Evolutionary conservation across 208 protist genomes (phyloP).

Genomic region (Histomonas meleagridis): DNA sequence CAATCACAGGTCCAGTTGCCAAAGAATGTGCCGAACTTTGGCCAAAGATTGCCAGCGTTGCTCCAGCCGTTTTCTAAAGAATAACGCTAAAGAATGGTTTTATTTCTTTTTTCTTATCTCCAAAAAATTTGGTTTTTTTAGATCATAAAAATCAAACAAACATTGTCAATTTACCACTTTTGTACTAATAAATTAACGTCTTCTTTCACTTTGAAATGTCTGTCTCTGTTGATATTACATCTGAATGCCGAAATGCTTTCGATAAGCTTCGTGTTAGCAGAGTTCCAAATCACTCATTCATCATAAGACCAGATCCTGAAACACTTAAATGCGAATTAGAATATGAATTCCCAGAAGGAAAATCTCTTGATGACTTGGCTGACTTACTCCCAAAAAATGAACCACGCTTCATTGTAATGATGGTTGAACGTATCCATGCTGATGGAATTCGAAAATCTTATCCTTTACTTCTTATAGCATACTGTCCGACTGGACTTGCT

Average conservation of each 20-base stretch:
- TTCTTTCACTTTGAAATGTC: not conserved
- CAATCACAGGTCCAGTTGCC: constrained; percentile 93
- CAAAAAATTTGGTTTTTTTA: too few relatives aligned
- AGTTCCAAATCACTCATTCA: not conserved
- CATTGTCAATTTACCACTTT: too few relatives aligned
- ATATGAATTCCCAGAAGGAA: not conserved
- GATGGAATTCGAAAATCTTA: constrained; percentile 36
- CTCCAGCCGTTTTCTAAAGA: constrained; percentile 80
- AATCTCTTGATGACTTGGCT: not conserved
- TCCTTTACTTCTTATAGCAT: not conserved
- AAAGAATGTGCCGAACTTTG: constrained; percentile 99
- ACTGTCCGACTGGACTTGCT: not conserved
- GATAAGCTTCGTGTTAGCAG: not conserved
- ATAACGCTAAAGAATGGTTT: not conserved
- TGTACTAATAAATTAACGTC: too few relatives aligned
- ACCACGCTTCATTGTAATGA: not conserved
- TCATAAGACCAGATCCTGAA: not conserved
- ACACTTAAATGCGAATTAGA: not conserved
- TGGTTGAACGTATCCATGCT: not conserved
- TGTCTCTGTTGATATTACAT: not conserved
- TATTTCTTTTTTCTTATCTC: too few relatives aligned
- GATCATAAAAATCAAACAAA: too few relatives aligned
- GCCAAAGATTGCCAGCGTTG: constrained; percentile 89
- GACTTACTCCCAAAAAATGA: not conserved
- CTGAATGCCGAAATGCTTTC: not conserved